Base-by-base conservation (phyloP, 2,329 filamentous ascomycete species). In the Clonostachys chloroleuca region DNA sequence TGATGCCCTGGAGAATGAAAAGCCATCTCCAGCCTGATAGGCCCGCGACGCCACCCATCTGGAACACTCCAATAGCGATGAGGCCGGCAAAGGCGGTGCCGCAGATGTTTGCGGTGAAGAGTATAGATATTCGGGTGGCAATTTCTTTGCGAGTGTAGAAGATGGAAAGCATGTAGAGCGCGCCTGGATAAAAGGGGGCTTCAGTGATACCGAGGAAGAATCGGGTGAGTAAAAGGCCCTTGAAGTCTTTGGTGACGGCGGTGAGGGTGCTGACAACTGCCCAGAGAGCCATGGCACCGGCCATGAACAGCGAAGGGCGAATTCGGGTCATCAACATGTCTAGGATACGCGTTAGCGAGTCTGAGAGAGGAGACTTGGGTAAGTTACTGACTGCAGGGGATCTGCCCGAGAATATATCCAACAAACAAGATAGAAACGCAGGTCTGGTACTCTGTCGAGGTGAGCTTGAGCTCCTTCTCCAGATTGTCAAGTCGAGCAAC, bases 21-120 rank as follows among this genome's bases (percentile, higher is more conserved):
- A 70, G 54, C 63, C 67, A 72, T 46, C 59, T 57, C 69, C 69
- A 72, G 1, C 65, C 67, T 9, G 54, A 52, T 12, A 70, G 49
- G 1, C 66, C 65, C 13, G 49, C 45, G 2, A 45, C 46, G 0
- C 54, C 56, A 6, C 52, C 52, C 4, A 59, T 53, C 0, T 47
- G 47, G 2, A 56, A 53, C 5, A 59, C 50, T 1, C 52, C 54
- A 2, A 56, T 52, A 1, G 57, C 57, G 18, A 60, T 55, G 1
- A 59, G 50, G 2, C 57, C 56, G 0, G 57, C 55, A 8, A 54
- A 54, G 10, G 55, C 54, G 1, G 51, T 53, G 5, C 55, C 57
- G 0, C 55, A 46, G 3, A 54, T 51, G 30, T 56, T 53, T 3
- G 55, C 58, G 0, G 56, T 53, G 47, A 57, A 58, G 5, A 60